Evolutionary conservation across 2,329 filamentous ascomycete genomes (phyloP), one percentile per base, ranked within the genome.

Genomic region (Calonectria fujianensis): DNA sequence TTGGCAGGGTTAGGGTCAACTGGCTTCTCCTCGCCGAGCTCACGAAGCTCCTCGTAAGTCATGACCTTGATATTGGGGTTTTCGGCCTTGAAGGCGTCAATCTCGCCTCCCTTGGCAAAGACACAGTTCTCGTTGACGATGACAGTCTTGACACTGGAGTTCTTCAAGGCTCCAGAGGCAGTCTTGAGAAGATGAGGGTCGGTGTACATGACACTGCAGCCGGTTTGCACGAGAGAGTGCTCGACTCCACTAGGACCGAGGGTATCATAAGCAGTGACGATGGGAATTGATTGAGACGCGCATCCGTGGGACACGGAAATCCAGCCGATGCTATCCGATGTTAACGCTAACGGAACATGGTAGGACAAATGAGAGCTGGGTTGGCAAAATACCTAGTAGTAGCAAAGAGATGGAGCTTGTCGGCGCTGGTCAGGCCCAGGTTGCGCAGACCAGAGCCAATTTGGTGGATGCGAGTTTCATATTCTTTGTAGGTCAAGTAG

Each of bases 201-300:
- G 76, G 95, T 90, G 86, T 96, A 98, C 88, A 98, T 96, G 84
- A 93, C 93, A 80, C 92, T 92, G 68, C 95, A 94, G 76, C 92
- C 89, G 69, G 95, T 97, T 86, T 98, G 94, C 29, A 93, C 89
- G 77, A 98, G 91, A 4, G 96, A 97, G 88, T 98, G 96, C 87
- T 94, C 92, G 76, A 98, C 91, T 61, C 96, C 96, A 76, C 93
- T 92, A 81, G 95, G 91, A 69, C 96, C 96, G 57, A 98, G 93
- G 37, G 96, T 98, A 85, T 98, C 96, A 86, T 98, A 98, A 66
- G 96, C 96, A 59, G 96, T 98, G 66, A 98, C 96, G 79, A 98
- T 96, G 74, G 95, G 92, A 84, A 98, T 92, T 57, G 95, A 96
- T 86, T 98, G 96, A 20, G 96, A 96, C 27, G 93, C 87, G 91